Conservation (phyloP, 768 basidiomycete genomes). For the Suillus variegatus region DNA sequence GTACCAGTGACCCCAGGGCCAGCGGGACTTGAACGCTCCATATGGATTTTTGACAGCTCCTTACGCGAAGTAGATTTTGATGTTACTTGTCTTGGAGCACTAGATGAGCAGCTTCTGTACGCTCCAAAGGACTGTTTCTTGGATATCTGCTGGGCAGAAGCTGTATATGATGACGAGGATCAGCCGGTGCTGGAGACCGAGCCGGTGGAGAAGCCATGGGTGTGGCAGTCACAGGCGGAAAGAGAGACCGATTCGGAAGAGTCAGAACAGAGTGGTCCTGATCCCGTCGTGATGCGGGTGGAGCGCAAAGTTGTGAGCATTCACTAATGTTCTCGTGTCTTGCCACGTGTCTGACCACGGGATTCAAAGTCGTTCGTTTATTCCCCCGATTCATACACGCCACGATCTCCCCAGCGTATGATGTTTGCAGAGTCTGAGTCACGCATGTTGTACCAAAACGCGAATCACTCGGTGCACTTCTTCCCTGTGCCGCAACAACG, state of each 20-base stretch:
- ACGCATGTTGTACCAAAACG: conserved; percentile 21
- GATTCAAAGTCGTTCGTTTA: conserved; percentile 4
- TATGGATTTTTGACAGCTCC: conserved; percentile 24
- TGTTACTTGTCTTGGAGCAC: conserved; percentile 33
- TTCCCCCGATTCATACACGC: conserved; percentile 15
- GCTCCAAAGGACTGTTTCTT: conserved; percentile 41
- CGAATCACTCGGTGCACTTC: conserved; percentile 16
- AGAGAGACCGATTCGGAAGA: conserved; percentile 5
- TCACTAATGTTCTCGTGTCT: not conserved
- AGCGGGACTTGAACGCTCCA: not conserved
- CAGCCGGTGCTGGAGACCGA: not conserved
- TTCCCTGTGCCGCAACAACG: conserved; percentile 19
- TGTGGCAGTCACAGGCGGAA: not conserved
- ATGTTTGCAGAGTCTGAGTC: conserved; percentile 15
- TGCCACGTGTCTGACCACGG: not conserved
- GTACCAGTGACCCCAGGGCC: not conserved
- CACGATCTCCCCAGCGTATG: conserved; percentile 10
- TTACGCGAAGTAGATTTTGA: conserved; percentile 37
- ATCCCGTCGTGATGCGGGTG: conserved; percentile 21
- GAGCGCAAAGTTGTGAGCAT: conserved; percentile 14
- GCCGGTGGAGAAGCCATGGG: not conserved
- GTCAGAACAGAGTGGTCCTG: conserved; percentile 10
- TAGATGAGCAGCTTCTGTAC: conserved; percentile 42
- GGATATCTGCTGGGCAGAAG: conserved; percentile 41
- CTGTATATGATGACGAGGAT: conserved; percentile 34